phyloP scores from a whole-genome alignment of 805 yeast species.

The Spathaspora girioi region DNA sequence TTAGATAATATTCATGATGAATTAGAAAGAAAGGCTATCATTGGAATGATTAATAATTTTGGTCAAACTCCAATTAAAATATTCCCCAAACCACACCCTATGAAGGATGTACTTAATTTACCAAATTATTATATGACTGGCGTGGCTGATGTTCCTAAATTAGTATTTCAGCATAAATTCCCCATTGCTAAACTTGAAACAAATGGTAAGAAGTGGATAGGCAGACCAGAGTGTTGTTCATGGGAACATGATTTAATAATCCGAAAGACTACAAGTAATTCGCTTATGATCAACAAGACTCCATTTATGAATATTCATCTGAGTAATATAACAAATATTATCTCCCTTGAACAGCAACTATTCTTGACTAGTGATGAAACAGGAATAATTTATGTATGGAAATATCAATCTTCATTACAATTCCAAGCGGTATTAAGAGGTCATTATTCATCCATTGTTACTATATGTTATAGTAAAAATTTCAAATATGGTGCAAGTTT shows the following conservation, averaged over 20 bases:
- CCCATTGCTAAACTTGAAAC: slow-evolving; percentile 45
- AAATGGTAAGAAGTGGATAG: slow-evolving; percentile 46
- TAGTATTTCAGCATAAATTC: slow-evolving; percentile 39
- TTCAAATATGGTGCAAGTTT: slow-evolving; percentile 53
- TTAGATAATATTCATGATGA: slow-evolving; percentile 71
- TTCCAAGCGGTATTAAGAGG: slow-evolving; percentile 52
- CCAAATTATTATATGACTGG: slow-evolving; percentile 35
- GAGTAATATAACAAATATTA: slow-evolving; percentile 34
- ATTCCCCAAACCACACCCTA: slow-evolving; percentile 65
- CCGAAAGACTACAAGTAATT: slow-evolving; percentile 31
- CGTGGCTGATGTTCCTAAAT: slow-evolving; percentile 29
- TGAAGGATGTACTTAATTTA: slow-evolving; percentile 34
- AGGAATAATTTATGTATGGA: slow-evolving; percentile 64
- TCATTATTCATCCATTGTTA: slow-evolving; percentile 46
- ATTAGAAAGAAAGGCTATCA: slow-evolving; percentile 68
- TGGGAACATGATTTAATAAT: slow-evolving; percentile 36
- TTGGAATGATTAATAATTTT: slow-evolving; percentile 85
- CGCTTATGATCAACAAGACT: slow-evolving; percentile 38
- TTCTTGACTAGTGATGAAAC: slow-evolving; percentile 51
- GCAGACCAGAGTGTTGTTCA: slow-evolving; percentile 39
- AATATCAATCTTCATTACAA: slow-evolving; percentile 35
- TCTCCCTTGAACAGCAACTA: slow-evolving; percentile 38
- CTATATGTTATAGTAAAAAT: slow-evolving; percentile 47
- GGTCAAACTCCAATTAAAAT: slow-evolving; percentile 86
- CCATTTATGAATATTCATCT: slow-evolving; percentile 42